Conservation (phyloP, 257 asterid species). For the Capsicum pubescens region DNA sequence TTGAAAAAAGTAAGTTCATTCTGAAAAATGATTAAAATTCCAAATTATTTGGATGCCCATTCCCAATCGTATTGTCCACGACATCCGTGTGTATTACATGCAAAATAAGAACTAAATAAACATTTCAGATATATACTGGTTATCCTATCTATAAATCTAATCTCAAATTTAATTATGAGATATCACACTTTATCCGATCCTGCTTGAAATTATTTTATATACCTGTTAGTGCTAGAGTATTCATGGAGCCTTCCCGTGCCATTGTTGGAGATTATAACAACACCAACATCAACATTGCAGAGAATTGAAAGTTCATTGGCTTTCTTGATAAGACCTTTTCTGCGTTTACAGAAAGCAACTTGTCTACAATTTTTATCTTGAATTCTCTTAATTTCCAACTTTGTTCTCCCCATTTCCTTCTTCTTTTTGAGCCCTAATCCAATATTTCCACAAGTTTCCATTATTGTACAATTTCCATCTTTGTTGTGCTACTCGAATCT, state of each 20-base stretch:
- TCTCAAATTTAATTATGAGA: too few species aligned
- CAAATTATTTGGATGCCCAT: too few species aligned
- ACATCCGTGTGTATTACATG: background rate
- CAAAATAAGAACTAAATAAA: background rate
- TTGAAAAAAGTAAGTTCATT: too few species aligned
- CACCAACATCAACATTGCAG: background rate
- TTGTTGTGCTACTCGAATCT: too few species aligned
- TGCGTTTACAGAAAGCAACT: background rate
- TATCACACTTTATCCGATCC: too few species aligned
- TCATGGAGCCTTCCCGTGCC: background rate
- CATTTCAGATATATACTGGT: too few species aligned
- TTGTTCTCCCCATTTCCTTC: background rate
- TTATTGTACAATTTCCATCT: too few species aligned
- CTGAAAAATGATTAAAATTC: too few species aligned
- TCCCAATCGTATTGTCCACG: background rate
- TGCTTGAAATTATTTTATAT: too few species aligned
- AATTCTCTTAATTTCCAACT: background rate
- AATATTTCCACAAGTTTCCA: too few species aligned
- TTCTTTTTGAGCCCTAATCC: background rate
- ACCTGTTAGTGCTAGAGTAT: background rate
- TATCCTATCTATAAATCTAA: too few species aligned
- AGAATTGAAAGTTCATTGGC: background rate
- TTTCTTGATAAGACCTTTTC: background rate
- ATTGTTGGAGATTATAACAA: background rate
- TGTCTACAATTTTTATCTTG: background rate